Evolutionary conservation across 208 protist species (phyloP).

Genomic region (Acanthamoeba lenticulata): DNA sequence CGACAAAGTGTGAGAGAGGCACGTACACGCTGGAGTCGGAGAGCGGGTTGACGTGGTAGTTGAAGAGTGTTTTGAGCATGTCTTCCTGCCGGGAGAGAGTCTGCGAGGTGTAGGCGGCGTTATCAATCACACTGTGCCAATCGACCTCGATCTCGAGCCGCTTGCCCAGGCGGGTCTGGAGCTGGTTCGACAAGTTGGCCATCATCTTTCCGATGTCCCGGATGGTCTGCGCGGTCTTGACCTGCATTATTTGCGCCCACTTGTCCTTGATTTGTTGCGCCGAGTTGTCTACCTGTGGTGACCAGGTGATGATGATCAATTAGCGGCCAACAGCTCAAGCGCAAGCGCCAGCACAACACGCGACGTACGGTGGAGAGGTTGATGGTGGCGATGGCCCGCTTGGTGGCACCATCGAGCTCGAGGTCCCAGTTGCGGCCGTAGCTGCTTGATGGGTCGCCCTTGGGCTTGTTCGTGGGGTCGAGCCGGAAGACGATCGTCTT

Average conservation of each 20-base stretch:
- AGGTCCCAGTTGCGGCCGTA: background rate
- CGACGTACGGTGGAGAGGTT: background rate
- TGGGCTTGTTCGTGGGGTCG: background rate
- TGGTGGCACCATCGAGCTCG: background rate
- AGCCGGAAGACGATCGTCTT: background rate
- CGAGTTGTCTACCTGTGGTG: background rate
- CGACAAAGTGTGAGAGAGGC: background rate
- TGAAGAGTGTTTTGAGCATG: background rate
- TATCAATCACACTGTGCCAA: background rate
- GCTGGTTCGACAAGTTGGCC: background rate
- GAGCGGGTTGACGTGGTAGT: background rate
- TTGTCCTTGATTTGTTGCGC: background rate
- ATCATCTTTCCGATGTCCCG: background rate
- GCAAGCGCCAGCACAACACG: background rate
- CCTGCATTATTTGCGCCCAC: background rate
- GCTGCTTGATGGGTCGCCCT: background rate
- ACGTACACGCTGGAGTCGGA: background rate
- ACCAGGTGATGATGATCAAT: background rate
- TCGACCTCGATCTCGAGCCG: background rate
- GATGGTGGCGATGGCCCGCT: background rate
- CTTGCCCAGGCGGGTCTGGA: background rate
- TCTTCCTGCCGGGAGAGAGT: background rate
- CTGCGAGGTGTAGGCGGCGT: background rate
- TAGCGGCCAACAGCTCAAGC: background rate
- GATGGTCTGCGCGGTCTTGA: background rate